phyloP scores from a whole-genome alignment of 305 asterid genomes.

The Withania somnifera region DNA sequence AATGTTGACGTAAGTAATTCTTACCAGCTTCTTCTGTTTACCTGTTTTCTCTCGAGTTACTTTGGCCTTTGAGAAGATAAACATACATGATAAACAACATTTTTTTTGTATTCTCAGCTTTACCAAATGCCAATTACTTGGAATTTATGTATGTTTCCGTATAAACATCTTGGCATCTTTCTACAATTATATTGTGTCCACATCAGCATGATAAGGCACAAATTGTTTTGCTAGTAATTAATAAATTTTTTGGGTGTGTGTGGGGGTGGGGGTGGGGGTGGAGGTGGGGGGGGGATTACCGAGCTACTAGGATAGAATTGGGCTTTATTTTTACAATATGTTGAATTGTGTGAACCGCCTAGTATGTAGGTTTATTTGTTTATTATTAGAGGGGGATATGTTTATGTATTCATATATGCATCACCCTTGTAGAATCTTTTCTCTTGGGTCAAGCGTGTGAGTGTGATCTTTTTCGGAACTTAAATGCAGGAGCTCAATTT shows the following conservation, averaged over 20 bases:
- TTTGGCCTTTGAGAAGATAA: neutral
- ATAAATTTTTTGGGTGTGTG: neutral
- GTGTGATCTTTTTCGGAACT: neutral
- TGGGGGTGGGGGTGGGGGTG: too few relatives aligned
- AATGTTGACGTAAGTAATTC: constrained; percentile 65
- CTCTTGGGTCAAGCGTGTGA: neutral
- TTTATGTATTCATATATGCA: neutral
- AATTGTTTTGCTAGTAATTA: neutral
- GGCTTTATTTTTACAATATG: neutral
- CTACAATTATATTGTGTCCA: neutral
- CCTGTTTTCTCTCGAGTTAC: neutral
- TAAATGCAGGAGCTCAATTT: neutral
- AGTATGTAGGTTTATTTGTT: neutral
- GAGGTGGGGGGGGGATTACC: neutral
- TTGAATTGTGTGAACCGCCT: neutral
- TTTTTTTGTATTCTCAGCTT: neutral
- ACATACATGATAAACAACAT: neutral
- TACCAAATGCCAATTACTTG: neutral
- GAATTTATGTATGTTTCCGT: neutral
- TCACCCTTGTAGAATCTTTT: neutral
- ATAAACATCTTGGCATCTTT: neutral
- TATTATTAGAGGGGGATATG: neutral
- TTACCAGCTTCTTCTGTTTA: neutral
- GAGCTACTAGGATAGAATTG: neutral
- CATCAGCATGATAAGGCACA: neutral